Evolutionary conservation across 768 basidiomycete genomes (phyloP).

Genomic region (Leccinellum luteum): DNA sequence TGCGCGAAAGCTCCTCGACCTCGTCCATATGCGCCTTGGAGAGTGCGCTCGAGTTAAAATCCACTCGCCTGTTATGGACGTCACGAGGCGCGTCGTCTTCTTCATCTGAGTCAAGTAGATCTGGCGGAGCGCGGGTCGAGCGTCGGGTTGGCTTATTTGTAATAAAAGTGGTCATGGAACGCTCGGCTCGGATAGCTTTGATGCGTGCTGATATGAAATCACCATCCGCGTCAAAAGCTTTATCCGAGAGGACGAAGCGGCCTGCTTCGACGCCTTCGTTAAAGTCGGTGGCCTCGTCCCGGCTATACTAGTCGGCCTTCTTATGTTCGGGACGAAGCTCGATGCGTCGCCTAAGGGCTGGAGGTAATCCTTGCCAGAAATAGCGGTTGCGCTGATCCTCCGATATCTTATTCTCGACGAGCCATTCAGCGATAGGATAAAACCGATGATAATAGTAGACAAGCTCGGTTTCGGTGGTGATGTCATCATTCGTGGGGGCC

Average conservation of each 20-base stretch:
- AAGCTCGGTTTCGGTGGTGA: background rate
- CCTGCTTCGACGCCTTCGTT: background rate
- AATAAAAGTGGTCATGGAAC: background rate
- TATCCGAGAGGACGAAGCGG: background rate
- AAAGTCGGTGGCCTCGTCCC: background rate
- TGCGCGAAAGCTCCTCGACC: background rate
- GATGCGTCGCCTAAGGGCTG: background rate
- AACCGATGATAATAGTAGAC: background rate
- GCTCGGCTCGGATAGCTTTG: background rate
- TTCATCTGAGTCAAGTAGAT: background rate
- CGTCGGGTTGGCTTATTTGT: too few relatives aligned
- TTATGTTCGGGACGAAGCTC: background rate
- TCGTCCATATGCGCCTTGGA: background rate
- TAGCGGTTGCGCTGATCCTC: background rate
- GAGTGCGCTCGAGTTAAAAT: background rate
- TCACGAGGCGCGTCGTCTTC: background rate
- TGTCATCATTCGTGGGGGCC: background rate
- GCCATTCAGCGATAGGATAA: background rate
- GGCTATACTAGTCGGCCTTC: background rate
- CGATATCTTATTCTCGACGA: background rate
- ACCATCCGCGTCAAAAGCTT: background rate
- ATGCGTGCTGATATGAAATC: background rate
- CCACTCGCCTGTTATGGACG: background rate
- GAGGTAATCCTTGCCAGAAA: background rate
- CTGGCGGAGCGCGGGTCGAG: background rate